phyloP scores from a whole-genome alignment of 23 red algal species.

The Gracilaria vermiculophylla region DNA sequence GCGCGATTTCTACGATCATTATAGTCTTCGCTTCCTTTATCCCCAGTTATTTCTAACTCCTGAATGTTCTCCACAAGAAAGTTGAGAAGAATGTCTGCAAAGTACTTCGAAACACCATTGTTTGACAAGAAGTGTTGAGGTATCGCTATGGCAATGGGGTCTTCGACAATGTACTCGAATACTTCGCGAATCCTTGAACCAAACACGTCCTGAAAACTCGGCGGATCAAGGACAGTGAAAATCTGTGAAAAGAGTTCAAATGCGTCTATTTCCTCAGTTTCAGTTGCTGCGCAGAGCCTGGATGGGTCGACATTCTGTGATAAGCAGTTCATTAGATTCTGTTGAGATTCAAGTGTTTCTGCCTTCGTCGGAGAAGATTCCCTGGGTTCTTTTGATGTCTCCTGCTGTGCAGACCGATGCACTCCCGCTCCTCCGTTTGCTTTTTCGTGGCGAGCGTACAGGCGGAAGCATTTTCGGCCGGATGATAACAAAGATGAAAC shows the following conservation, averaged over 20 bases:
- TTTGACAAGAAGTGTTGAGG: slow-evolving; percentile 96
- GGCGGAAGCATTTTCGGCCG: slow-evolving; percentile 69
- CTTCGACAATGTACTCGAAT: slow-evolving; percentile 79
- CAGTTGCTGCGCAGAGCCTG: neutral
- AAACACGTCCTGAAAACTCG: slow-evolving; percentile 95
- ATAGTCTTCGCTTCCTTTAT: neutral
- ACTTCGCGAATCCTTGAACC: slow-evolving; percentile 72
- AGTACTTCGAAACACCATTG: slow-evolving; percentile 83
- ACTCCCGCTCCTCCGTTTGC: slow-evolving; percentile 2
- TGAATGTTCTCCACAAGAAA: slow-evolving; percentile 81
- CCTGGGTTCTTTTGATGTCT: neutral
- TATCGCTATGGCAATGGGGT: slow-evolving; percentile 79
- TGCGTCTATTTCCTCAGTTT: slow-evolving; percentile 81
- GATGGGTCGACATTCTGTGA: neutral
- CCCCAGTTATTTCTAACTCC: slow-evolving; percentile 17
- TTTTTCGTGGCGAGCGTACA: slow-evolving; percentile 65
- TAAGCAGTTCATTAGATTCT: slow-evolving; percentile 10
- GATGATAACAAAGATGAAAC: slow-evolving; percentile 58
- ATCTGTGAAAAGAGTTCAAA: slow-evolving; percentile 95
- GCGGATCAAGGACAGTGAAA: slow-evolving; percentile 81
- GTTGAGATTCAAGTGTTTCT: neutral
- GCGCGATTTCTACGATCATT: slow-evolving; percentile 13
- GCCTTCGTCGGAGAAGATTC: neutral
- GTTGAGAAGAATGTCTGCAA: slow-evolving; percentile 91
- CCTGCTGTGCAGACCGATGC: neutral